Evolutionary conservation across 2,329 filamentous ascomycete species (phyloP).

Genomic region (Cercospora sp.): DNA sequence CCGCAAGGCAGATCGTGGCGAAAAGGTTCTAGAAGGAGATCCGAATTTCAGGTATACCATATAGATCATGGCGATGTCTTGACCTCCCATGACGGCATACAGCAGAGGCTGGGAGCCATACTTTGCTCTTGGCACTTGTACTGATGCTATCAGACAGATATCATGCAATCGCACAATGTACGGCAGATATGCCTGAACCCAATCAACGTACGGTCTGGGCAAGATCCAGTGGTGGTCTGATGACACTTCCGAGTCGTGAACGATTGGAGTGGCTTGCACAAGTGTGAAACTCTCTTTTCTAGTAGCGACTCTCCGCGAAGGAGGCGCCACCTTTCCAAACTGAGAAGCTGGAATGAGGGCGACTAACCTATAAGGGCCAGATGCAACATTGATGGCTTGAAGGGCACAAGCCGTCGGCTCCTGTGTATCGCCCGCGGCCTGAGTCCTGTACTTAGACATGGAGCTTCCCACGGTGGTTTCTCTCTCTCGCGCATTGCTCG

Average conservation of each 20-base stretch:
- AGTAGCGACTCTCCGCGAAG: not conserved
- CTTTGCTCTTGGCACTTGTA: not conserved
- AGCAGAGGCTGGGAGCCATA: not conserved
- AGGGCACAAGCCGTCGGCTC: not conserved
- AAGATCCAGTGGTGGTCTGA: not conserved
- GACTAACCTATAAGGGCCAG: not conserved
- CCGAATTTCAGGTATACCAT: constrained; percentile 29
- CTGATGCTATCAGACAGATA: not conserved
- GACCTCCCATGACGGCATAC: not conserved
- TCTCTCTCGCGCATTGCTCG: not conserved
- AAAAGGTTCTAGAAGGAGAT: constrained; percentile 40
- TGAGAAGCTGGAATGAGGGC: not conserved
- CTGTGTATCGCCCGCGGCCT: not conserved
- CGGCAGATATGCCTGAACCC: not conserved
- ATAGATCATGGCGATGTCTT: not conserved
- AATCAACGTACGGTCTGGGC: not conserved
- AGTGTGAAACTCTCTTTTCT: not conserved
- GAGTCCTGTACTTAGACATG: not conserved
- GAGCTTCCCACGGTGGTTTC: not conserved
- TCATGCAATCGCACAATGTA: not conserved
- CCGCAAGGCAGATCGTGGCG: constrained; percentile 43
- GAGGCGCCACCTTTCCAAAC: not conserved
- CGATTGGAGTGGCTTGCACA: not conserved
- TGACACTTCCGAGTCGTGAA: not conserved
- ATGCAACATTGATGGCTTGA: not conserved